A percentile compares a stretch with the other conserved stretches of the same genome.
Evolutionary conservation across 306 rosid species (phyloP).

Genomic region (Fragaria ananassa): DNA sequence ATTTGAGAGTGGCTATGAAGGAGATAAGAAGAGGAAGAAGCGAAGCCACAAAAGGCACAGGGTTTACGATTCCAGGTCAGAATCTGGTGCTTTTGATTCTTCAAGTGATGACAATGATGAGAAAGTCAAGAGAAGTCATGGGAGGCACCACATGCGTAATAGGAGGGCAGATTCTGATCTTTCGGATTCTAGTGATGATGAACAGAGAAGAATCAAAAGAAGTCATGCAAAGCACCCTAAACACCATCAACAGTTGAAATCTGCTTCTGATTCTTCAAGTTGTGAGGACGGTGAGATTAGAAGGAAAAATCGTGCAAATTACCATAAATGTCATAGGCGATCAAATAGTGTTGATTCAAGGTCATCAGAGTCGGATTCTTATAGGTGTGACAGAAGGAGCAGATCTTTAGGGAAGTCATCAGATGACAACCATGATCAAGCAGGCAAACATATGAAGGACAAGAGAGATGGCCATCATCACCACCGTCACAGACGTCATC

Average conservation of each 20-base stretch:
- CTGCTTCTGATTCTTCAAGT: slow-evolving; percentile 37
- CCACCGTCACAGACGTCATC: slow-evolving; percentile 32
- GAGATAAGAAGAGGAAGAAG: slow-evolving; percentile 65
- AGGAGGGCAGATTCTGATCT: slow-evolving; percentile 9
- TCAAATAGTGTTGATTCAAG: slow-evolving; percentile 41
- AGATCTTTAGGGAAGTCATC: slow-evolving; percentile 47
- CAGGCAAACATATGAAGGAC: slow-evolving; percentile 28
- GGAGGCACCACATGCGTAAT: slow-evolving; percentile 24
- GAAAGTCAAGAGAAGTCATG: slow-evolving; percentile 29
- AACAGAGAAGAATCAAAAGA: slow-evolving; percentile 31
- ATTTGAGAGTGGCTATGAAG: slow-evolving; percentile 43
- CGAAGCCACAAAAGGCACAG: slow-evolving; percentile 42
- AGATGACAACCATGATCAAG: slow-evolving; percentile 50
- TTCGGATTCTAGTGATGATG: slow-evolving; percentile 32
- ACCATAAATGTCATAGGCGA: slow-evolving; percentile 44
- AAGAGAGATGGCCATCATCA: slow-evolving; percentile 37
- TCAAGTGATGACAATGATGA: slow-evolving; percentile 40
- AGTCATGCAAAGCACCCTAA: slow-evolving; percentile 48
- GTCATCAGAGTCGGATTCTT: slow-evolving; percentile 47
- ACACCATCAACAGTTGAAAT: slow-evolving; percentile 40
- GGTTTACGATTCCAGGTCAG: slow-evolving; percentile 43
- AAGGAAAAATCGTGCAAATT: slow-evolving; percentile 40
- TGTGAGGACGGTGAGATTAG: slow-evolving; percentile 32
- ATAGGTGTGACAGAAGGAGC: slow-evolving; percentile 30
- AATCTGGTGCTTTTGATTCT: slow-evolving; percentile 44